Evolutionary conservation across 2,329 filamentous ascomycete genomes (phyloP), one percentile per base, ranked within the genome.

Genomic region (Alternaria atra): DNA sequence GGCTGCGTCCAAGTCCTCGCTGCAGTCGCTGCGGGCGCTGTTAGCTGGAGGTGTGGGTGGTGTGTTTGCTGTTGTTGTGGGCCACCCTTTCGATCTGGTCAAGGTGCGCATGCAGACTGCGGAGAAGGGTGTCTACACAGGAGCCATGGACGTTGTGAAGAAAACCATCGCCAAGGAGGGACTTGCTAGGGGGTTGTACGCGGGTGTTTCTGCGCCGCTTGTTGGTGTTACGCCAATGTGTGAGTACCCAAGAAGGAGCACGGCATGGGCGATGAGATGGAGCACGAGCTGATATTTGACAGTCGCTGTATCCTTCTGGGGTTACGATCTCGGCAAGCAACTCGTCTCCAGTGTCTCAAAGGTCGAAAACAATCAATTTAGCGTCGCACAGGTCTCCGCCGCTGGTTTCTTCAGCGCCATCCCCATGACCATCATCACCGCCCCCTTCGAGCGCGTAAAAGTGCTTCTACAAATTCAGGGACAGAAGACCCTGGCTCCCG

Each of bases 171-270:
- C 94, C 29, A 87, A 91, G 63, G 94, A 98, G 80, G 95, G 95
- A 2, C 79, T 97, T 68, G 81, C 82, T 5, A 83, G 86, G 71
- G 95, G 95, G 8, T 80, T 99, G 64, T 99, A 99, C 80, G 95
- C 95, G n/a, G 95, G 95, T 79, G 94, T 99, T 46, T 95, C 91
- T 70, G 95, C 95, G 72, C 95, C 95, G 44, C 83, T 99, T 64
- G 91, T 97, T 9, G 95, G 95, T 55, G 95, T 99, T 15, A 99
- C 95, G 63, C 95, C 95, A 56, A 99, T 99, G 95, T 99, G 94
- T 97, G 87, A 82, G 94, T 88, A 39, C 17, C 37, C 54, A 32
- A 40, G 15, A 17, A 27, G 20, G 23, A 25, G 15, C 37, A 23
- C 27, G 20, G 4, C 7, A 40, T 23, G 23, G 35, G 29, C 43